Conservation (phyloP, 352 stramenopile genomes). For the Globisporangium rhizosaccharum region DNA sequence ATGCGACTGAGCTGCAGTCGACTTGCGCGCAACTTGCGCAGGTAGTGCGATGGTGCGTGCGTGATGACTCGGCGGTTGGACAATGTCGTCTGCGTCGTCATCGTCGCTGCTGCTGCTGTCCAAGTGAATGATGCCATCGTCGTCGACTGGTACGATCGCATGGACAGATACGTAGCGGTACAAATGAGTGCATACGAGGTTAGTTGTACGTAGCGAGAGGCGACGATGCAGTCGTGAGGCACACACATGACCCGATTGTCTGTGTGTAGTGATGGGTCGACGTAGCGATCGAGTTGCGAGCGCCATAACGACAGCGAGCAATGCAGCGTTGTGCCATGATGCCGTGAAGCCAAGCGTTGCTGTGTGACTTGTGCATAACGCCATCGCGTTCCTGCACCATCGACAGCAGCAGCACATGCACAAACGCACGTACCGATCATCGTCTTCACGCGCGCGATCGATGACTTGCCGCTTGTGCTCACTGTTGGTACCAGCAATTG, state of each 20-base stretch:
- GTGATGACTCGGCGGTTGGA: neutral
- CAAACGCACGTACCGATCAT: neutral
- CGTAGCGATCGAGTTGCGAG: too few relatives aligned
- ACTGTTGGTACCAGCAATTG: too few relatives aligned
- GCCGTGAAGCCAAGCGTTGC: too few relatives aligned
- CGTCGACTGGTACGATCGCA: conserved; percentile 8
- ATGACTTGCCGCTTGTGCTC: too few relatives aligned
- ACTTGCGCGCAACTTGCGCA: conserved; percentile 9
- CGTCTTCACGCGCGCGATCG: neutral
- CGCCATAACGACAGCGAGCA: too few relatives aligned
- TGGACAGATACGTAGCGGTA: neutral
- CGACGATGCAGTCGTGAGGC: too few relatives aligned
- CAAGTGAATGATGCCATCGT: conserved; percentile 15
- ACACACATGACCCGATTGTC: too few relatives aligned
- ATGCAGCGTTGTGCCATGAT: too few relatives aligned
- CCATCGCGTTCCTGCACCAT: neutral
- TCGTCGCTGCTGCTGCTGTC: conserved; percentile 13
- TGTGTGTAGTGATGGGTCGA: too few relatives aligned
- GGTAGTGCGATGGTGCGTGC: neutral
- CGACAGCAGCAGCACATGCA: neutral
- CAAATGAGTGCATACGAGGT: neutral
- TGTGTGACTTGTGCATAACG: too few relatives aligned
- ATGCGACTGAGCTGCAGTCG: neutral
- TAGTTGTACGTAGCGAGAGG: neutral
- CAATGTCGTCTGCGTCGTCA: neutral